These are phyloP conservation scores for Phytopythium chamaehyphon DNA, from an alignment of 352 stramenopile species.

Conservation along the genomic window DNA sequence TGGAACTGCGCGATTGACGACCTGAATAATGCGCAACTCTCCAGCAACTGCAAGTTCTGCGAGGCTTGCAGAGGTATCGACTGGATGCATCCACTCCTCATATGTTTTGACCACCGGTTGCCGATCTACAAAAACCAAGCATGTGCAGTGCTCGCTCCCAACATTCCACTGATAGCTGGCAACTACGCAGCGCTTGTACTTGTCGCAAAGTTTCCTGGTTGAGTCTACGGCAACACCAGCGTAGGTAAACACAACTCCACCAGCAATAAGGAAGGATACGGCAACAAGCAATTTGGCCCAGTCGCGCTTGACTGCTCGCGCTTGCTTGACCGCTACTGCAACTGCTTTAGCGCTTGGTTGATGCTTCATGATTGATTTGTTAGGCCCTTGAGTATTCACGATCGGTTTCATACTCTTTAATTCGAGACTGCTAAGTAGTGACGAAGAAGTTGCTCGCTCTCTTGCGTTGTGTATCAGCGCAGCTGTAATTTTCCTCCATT, in stretches of 20 bases:
- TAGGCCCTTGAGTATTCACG: background rate
- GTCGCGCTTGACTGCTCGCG: slow-evolving; percentile 11
- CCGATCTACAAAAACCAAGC: slow-evolving; percentile 34
- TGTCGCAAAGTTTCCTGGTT: slow-evolving; percentile 16
- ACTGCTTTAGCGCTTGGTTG: slow-evolving; percentile 11
- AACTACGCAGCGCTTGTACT: slow-evolving; percentile 34
- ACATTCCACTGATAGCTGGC: slow-evolving; percentile 42
- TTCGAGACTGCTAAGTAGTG: background rate
- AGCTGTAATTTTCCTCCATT: slow-evolving; percentile 36
- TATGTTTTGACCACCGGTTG: slow-evolving; percentile 21
- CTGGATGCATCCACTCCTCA: slow-evolving; percentile 31
- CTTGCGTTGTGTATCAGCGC: slow-evolving; percentile 15
- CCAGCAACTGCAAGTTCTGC: slow-evolving; percentile 21
- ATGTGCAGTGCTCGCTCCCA: slow-evolving; percentile 22
- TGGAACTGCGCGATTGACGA: slow-evolving; percentile 36
- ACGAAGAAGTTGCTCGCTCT: background rate
- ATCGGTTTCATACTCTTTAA: slow-evolving; percentile 7
- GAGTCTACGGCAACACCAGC: slow-evolving; percentile 21
- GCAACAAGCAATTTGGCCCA: slow-evolving; percentile 16
- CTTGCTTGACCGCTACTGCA: background rate
- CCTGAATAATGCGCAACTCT: slow-evolving; percentile 34
- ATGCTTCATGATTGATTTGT: background rate
- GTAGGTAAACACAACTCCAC: slow-evolving; percentile 24
- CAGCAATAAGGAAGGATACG: slow-evolving; percentile 26
- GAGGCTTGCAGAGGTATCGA: slow-evolving; percentile 23